Evolutionary conservation across 805 yeast genomes (phyloP), one percentile per base, ranked within the genome.

Genomic region (Candida wancherniae): DNA sequence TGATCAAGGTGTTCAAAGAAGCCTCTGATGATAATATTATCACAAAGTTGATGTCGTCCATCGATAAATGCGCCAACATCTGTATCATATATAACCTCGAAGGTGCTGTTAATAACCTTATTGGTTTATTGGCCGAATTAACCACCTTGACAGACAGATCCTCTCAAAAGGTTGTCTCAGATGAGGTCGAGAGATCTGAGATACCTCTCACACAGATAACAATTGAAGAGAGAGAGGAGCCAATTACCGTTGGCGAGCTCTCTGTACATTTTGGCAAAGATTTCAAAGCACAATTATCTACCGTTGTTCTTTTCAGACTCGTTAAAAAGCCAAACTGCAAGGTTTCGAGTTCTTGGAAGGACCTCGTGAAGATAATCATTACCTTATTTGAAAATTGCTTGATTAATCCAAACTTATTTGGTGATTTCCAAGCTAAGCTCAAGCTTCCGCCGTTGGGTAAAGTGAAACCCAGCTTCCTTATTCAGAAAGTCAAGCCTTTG

Each of bases 11-110:
- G 24, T 92, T 86, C 58, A 80, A 83, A 17, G 84, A 84, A 30
- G 95, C 97, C 0, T 65, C 85, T 1, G 97, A 92, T 53, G 97
- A 92, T 54, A 84, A 85, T 28, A 77, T 92, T 7, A 80, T 87
- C 28, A 80, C 92, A 1, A 73, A 90, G 35, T 84, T 92, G 65
- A 80, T 92, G 66, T 73, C 95, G 0, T 84, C 90, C 2, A 70
- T 90, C 45, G 97, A 88, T 50, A 87, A 84, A 52, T 75, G 92
- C 40, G 83, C 95, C 0, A 72, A 67, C 18, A 74, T 92, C 36
- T 86, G 97, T 9, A 62, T 79, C 1, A 73, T 63, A 39, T 86
- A 78, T 56, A 68, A 70, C 8, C 55, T 82, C 34, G 56, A 63
- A 15, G 67, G 66, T 1, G 63, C 78, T 8, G 70, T 82, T 22